Percentiles rank a stretch among this genome's conserved stretches.
These are phyloP conservation scores for Aureoboletus auriporus DNA, from an alignment of 768 basidiomycete genomes.

Conservation along the genomic window DNA sequence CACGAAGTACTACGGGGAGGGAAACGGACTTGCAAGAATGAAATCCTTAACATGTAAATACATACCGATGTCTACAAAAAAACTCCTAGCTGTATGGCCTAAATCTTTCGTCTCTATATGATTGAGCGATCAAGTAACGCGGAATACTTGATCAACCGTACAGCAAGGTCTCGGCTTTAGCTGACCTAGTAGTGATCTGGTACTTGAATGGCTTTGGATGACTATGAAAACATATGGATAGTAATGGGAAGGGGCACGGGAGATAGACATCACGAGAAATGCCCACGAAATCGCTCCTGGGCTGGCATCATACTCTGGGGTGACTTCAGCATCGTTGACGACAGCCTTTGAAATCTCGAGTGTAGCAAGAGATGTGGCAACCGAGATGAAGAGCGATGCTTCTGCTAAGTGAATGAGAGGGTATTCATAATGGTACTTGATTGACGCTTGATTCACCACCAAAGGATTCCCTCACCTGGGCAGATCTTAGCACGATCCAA, in stretches of 20 bases:
- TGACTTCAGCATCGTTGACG: slow-evolving; percentile 38
- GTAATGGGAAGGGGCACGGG: neutral
- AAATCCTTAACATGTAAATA: too few species aligned
- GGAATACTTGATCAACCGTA: neutral
- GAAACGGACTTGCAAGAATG: too few species aligned
- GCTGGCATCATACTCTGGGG: slow-evolving; percentile 40
- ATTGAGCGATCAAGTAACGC: neutral
- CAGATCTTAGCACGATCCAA: slow-evolving; percentile 15
- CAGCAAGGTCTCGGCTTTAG: slow-evolving; percentile 29
- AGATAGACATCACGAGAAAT: neutral
- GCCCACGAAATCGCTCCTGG: slow-evolving; percentile 45
- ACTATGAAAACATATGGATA: slow-evolving; percentile 1
- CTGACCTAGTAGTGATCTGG: slow-evolving; percentile 49
- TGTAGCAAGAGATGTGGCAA: slow-evolving; percentile 40
- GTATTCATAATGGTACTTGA: neutral
- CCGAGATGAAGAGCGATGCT: slow-evolving; percentile 22
- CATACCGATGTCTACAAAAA: too few species aligned
- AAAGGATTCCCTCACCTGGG: slow-evolving; percentile 8
- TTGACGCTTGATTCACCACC: too few species aligned
- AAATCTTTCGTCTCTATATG: too few species aligned
- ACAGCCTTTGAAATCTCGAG: slow-evolving; percentile 41
- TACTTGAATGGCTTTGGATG: slow-evolving; percentile 58
- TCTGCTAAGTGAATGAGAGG: slow-evolving; percentile 21
- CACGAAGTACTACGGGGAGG: too few species aligned
- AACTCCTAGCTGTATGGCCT: too few species aligned